Evolutionary conservation across 768 basidiomycete species (phyloP).

Genomic region (Rhizopogon roseolus): DNA sequence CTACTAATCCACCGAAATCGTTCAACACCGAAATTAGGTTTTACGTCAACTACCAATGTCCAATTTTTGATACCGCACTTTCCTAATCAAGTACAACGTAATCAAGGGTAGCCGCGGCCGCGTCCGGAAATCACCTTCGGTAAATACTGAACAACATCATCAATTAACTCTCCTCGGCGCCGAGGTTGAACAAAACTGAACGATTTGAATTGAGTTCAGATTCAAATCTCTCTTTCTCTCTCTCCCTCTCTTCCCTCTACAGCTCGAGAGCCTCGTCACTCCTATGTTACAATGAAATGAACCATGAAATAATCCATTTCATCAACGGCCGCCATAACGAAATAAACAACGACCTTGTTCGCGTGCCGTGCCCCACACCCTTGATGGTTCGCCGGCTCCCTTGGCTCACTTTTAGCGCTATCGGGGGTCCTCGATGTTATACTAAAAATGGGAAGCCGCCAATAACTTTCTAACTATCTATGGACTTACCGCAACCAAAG

Average conservation of each 20-base stretch:
- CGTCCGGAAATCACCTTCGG: slow-evolving; percentile 33
- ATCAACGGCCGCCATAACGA: not conserved
- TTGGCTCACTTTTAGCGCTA: slow-evolving; percentile 24
- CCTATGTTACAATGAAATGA: not conserved
- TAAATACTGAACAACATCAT: slow-evolving; percentile 11
- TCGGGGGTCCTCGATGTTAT: slow-evolving; percentile 21
- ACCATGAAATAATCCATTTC: not conserved
- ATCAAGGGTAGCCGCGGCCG: slow-evolving; percentile 34
- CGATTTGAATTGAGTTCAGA: slow-evolving; percentile 11
- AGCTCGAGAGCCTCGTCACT: not conserved
- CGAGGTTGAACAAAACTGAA: slow-evolving; percentile 24
- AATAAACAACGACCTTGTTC: not conserved
- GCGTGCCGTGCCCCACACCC: slow-evolving; percentile 13
- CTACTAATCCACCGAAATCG: slow-evolving; percentile 19
- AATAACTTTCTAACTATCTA: slow-evolving; percentile 7
- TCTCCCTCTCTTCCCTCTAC: no score
- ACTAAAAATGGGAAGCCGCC: slow-evolving; percentile 4
- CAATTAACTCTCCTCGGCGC: slow-evolving; percentile 30
- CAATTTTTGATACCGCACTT: slow-evolving; percentile 29
- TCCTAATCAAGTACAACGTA: slow-evolving; percentile 25
- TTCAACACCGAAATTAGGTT: slow-evolving; percentile 29
- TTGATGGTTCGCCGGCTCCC: slow-evolving; percentile 10
- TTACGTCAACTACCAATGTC: slow-evolving; percentile 23
- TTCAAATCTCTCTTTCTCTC: slow-evolving; percentile 23
- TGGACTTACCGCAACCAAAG: slow-evolving; percentile 7